phyloP scores from a whole-genome alignment of 805 yeast genomes.

The Metschnikowia gelsemii region DNA sequence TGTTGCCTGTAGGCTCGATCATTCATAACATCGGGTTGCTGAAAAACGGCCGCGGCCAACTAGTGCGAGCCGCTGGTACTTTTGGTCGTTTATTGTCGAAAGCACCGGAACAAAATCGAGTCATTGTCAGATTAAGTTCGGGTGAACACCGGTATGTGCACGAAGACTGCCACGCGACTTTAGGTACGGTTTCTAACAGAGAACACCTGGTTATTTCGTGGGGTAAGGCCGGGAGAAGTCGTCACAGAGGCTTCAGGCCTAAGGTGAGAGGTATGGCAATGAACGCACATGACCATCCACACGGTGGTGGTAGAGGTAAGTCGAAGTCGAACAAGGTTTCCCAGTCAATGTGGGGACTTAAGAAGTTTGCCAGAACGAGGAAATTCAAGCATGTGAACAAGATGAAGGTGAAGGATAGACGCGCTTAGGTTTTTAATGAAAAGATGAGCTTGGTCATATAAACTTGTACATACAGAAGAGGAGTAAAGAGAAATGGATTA shows the following conservation, averaged over 20 bases:
- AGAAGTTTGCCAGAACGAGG: conserved; percentile 93
- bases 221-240: conserved; percentile 96
- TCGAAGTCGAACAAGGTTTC: conserved; percentile 93
- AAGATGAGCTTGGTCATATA: background rate
- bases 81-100: conserved; percentile 86
- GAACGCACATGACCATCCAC: conserved; percentile 97
- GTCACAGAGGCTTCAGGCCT: conserved; percentile 92
- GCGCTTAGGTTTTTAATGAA: conserved; percentile 26
- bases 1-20: conserved; percentile 94
- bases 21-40: conserved; percentile 81
- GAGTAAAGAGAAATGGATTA: background rate
- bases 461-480: conserved; percentile 6
- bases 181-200: conserved; percentile 89
- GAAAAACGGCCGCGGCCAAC: conserved; percentile 73
- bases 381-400: conserved; percentile 82
- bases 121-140: conserved; percentile 76
- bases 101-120: conserved; percentile 64
- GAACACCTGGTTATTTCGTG: conserved; percentile 85
- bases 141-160: conserved; percentile 94
- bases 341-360: conserved; percentile 95
- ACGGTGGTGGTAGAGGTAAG: conserved; percentile 99
- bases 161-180: conserved; percentile 85
- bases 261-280: conserved; percentile 96
- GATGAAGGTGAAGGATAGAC: conserved; percentile 87
- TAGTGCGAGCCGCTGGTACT: conserved; percentile 93